Evolutionary conservation across 2,329 filamentous ascomycete species (phyloP), one percentile per base, ranked within the genome.

Genomic region (Sporothrix brunneoviolacea): DNA sequence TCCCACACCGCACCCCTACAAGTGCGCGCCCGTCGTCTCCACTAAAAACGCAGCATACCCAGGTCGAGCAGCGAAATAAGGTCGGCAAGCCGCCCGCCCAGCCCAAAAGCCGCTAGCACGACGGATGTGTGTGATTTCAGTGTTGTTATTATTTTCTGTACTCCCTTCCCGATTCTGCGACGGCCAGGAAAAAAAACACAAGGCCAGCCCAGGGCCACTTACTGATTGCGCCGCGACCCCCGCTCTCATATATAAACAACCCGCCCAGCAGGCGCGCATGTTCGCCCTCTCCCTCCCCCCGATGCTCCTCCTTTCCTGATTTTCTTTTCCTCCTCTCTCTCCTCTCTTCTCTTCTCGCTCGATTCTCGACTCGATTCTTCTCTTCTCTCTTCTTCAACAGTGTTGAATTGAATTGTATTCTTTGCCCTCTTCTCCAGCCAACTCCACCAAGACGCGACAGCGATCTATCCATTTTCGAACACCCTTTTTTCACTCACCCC

Each of bases 161-260:
- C 24, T 28, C 24, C 24, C 24, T 28, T 28, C 24, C 24, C 10
- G 24, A 10, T 43, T 21, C 33, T 42, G 8, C 38, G 37, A 10
- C 18, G 32, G 32, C 24, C 24, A 28, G 10, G 24, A 28, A 28
- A 28, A 28, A 28, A 6, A 28, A 28, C 5, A 28, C 10, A 28
- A 28, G 10, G 10, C 24, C 24, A 10, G 10, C 24, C 24, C 5
- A 10, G 6, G 24, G 10, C 35, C 41, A 53, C 54, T 65, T 75
- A 77, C 73, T 78, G 75, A 78, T 79, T 78, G 75, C 70, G 72
- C 68, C 66, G 68, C 69, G 65, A 70, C 67, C 69, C 75, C 73
- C 70, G 69, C 71, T 73, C 62, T 63, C 64, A 62, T 72, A 80
- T 81, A 81, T 80, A 80, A 81, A 78, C 73, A 76, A 68, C 67